Evolutionary conservation across 2,329 filamentous ascomycete species (phyloP).

Genomic region (Ilyonectria destructans): DNA sequence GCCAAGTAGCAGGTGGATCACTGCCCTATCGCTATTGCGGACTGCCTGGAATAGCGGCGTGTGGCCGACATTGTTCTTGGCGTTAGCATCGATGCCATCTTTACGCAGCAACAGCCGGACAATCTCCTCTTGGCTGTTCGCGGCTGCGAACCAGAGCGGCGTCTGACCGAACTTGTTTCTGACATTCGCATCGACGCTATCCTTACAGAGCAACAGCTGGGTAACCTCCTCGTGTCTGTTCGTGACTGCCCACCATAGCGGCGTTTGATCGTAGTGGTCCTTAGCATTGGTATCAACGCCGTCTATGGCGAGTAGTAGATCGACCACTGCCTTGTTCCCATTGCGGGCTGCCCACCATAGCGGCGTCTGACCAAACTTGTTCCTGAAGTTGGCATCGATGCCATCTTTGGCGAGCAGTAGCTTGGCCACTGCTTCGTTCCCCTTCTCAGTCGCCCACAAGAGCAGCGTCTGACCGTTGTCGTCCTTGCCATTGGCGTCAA

Average conservation of each 20-base stretch:
- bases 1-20: not conserved
- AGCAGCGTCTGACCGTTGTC: not conserved
- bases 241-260: too few species aligned
- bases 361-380: constrained; percentile 4
- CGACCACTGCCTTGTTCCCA: not conserved
- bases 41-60: too few species aligned
- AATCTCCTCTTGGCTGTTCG: too few species aligned
- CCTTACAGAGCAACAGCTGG: too few species aligned
- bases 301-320: not conserved
- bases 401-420: not conserved
- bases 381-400: not conserved
- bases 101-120: too few species aligned
- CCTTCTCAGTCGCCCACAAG: not conserved
- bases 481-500: not conserved
- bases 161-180: too few species aligned
- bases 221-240: not conserved
- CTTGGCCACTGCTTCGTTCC: not conserved
- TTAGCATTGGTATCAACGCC: not conserved
- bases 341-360: constrained; percentile 1
- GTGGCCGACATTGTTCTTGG: too few species aligned
- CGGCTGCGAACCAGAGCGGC: too few species aligned
- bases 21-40: too few species aligned
- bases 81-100: too few species aligned
- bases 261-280: too few species aligned
- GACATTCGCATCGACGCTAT: too few species aligned